phyloP scores from a whole-genome alignment of 2,329 filamentous ascomycete species.

The Elsinoe necatrix region DNA sequence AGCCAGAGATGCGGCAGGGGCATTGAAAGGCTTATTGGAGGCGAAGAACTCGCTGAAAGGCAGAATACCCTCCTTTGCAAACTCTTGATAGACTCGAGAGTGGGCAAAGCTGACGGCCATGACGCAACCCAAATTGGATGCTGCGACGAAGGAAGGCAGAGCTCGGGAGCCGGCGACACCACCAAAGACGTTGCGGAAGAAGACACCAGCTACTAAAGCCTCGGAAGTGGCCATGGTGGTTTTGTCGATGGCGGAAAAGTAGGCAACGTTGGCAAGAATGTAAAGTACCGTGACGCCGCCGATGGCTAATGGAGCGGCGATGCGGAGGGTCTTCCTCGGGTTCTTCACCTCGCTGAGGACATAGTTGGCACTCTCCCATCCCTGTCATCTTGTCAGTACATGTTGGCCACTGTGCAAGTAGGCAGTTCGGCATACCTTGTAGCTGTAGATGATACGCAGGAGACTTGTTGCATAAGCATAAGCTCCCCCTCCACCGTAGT shows the following conservation, averaged over 20 bases:
- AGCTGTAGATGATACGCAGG: slow-evolving; percentile 65
- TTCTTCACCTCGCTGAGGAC: slow-evolving; percentile 56
- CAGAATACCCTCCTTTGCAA: slow-evolving; percentile 58
- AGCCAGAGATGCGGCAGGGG: slow-evolving; percentile 50
- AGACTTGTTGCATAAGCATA: slow-evolving; percentile 62
- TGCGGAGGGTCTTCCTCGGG: slow-evolving; percentile 54
- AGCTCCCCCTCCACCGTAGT: slow-evolving; percentile 46
- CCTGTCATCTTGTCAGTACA: slow-evolving; percentile 23
- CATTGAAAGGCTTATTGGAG: slow-evolving; percentile 56
- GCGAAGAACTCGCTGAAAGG: slow-evolving; percentile 56
- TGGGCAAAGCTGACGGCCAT: slow-evolving; percentile 61
- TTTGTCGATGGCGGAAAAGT: slow-evolving; percentile 54
- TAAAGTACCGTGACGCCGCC: slow-evolving; percentile 51
- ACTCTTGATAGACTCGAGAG: slow-evolving; percentile 56
- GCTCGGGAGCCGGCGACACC: slow-evolving; percentile 45
- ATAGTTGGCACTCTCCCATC: slow-evolving; percentile 62
- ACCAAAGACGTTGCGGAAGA: slow-evolving; percentile 51
- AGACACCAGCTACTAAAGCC: slow-evolving; percentile 47
- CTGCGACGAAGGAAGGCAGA: slow-evolving; percentile 56
- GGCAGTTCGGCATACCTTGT: slow-evolving; percentile 32
- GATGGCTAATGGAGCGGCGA: slow-evolving; percentile 52
- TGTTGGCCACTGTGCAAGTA: neutral
- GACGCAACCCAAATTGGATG: slow-evolving; percentile 61
- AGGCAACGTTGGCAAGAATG: slow-evolving; percentile 42
- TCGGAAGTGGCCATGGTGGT: slow-evolving; percentile 48